Conservation (phyloP, 202 grass and related monocot species). For the Sporobolus alterniflorus region DNA sequence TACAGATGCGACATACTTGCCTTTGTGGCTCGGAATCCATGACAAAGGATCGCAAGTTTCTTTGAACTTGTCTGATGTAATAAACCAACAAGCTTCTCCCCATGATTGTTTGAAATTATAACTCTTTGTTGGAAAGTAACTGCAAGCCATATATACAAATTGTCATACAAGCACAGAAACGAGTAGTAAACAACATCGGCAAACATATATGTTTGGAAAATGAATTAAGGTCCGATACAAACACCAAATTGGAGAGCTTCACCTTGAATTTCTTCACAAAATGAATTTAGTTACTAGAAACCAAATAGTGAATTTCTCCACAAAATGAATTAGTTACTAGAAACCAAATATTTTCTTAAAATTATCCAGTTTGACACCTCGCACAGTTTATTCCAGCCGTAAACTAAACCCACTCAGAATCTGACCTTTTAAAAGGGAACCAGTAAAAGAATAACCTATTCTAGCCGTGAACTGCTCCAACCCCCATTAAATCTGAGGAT, state of each 20-base stretch:
- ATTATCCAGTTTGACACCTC: not conserved
- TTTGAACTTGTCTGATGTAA: slow-evolving; percentile 71
- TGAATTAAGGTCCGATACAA: not conserved
- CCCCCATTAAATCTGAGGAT: not conserved
- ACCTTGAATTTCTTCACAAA: not conserved
- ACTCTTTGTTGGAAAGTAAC: slow-evolving; percentile 42
- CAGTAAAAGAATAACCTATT: not conserved
- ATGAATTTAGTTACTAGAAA: not conserved
- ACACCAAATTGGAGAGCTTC: not conserved
- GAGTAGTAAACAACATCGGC: not conserved
- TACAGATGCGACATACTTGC: slow-evolving; percentile 27
- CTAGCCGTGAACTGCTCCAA: not conserved
- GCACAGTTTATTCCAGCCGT: not conserved
- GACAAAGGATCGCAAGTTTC: slow-evolving; percentile 77
- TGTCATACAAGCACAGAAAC: slow-evolving; percentile 5
- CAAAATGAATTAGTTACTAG: not conserved
- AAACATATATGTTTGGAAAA: not conserved
- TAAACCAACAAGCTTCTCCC: slow-evolving; percentile 74
- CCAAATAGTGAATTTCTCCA: not conserved
- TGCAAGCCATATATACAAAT: slow-evolving; percentile 37
- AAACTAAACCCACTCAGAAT: slow-evolving; percentile 4
- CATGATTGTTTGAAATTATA: slow-evolving; percentile 63
- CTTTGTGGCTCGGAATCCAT: slow-evolving; percentile 85
- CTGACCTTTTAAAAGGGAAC: not conserved
- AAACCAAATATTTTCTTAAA: not conserved